phyloP scores from a whole-genome alignment of 805 yeast genomes.

The Nakazawaea anatomiae region DNA sequence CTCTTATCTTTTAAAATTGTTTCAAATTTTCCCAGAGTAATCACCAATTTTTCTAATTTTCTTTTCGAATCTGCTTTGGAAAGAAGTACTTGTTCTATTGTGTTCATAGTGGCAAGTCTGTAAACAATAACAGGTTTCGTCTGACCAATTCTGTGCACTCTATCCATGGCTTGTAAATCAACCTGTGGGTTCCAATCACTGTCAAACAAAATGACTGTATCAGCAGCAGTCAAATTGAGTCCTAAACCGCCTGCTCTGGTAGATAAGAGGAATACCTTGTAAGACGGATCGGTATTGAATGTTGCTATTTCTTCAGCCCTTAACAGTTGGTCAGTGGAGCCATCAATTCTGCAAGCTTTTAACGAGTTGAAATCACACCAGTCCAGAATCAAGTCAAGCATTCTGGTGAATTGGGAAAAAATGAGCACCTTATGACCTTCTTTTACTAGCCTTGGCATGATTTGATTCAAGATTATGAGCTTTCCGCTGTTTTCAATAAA shows the following conservation, averaged over 20 bases:
- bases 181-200: slow-evolving; percentile 98
- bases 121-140: slow-evolving; percentile 74
- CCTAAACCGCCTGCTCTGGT: slow-evolving; percentile 97
- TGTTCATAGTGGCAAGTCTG: slow-evolving; percentile 68
- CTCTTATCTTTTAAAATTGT: slow-evolving; percentile 24
- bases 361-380: slow-evolving; percentile 52
- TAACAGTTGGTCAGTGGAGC: slow-evolving; percentile 58
- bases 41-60: slow-evolving; percentile 68
- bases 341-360: slow-evolving; percentile 64
- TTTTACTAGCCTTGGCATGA: slow-evolving; percentile 44
- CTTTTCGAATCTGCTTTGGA: slow-evolving; percentile 78
- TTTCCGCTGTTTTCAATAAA: slow-evolving; percentile 65
- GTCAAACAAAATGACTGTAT: slow-evolving; percentile 84
- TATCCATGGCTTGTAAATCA: slow-evolving; percentile 92
- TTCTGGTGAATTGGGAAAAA: slow-evolving; percentile 80
- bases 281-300: slow-evolving; percentile 35
- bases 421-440: slow-evolving; percentile 63
- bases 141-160: slow-evolving; percentile 94
- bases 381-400: slow-evolving; percentile 77
- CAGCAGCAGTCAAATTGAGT: slow-evolving; percentile 79
- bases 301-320: slow-evolving; percentile 57
- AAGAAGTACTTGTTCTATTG: slow-evolving; percentile 79
- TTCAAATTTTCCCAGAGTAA: slow-evolving; percentile 57
- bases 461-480: slow-evolving; percentile 59
- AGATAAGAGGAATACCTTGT: slow-evolving; percentile 63